phyloP scores from a whole-genome alignment of 2,329 filamentous ascomycete species.

The Fusarium sp. region DNA sequence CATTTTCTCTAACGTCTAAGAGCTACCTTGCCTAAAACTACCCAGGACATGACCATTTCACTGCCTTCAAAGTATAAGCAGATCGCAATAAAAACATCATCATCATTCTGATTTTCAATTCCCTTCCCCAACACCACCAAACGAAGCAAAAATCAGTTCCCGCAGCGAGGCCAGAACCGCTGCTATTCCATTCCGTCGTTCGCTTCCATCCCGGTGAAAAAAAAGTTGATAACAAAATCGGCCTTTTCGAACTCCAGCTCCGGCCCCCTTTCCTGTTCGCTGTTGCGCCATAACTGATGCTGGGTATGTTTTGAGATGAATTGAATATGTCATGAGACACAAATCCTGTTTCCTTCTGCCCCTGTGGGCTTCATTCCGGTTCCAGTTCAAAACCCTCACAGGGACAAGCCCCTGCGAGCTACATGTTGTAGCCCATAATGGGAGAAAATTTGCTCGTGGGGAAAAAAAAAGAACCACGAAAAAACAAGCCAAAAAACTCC shows the following conservation, averaged over 20 bases:
- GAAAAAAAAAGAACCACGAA: conserved; percentile 16
- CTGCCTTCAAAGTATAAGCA: conserved; percentile 20
- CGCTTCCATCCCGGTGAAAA: conserved; percentile 13
- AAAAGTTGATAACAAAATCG: conserved; percentile 24
- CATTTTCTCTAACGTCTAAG: conserved; percentile 53
- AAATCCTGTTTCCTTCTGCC: conserved; percentile 34
- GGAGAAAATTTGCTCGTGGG: conserved; percentile 30
- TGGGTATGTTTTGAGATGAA: conserved; percentile 50
- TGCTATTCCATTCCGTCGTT: conserved; percentile 4
- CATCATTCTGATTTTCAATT: conserved; percentile 45
- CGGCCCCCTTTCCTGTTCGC: conserved; percentile 32
- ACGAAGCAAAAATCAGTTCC: conserved; percentile 7
- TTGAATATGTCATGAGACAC: conserved; percentile 39
- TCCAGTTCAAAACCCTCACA: conserved; percentile 22
- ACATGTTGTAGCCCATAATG: conserved; percentile 27
- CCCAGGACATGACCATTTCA: conserved; percentile 26
- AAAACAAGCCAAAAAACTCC: conserved; percentile 22
- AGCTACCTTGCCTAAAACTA: conserved; percentile 33
- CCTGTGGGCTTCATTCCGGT: conserved; percentile 25
- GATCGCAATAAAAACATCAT: conserved; percentile 32
- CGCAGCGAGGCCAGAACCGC: conserved; percentile 1
- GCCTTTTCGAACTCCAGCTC: conserved; percentile 43
- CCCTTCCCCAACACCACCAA: conserved; percentile 19
- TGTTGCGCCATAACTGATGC: conserved; percentile 49
- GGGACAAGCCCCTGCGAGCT: conserved; percentile 36